Base-by-base conservation (phyloP, 305 asterid genomes). In the Fraxinus dipetala region DNA sequence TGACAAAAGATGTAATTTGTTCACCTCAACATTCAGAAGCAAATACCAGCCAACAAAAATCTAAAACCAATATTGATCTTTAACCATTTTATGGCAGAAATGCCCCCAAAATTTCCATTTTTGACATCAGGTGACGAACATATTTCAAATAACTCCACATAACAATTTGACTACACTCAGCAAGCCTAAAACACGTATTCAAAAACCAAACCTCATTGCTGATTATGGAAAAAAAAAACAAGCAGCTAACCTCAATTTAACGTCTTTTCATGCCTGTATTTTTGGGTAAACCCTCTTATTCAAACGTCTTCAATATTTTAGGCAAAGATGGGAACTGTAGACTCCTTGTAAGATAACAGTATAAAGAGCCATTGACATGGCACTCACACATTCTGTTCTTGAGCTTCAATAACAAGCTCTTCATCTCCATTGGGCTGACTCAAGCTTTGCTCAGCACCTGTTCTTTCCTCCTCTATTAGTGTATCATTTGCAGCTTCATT, bases 111-210 rank as follows among this genome's bases (percentile, higher is more conserved):
- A 79, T 54, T 81, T 86, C 70, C 83, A 82, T 81, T 78, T 28
- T 24, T 31, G 76, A 82, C 77, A 59, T 85, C 80, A 75, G 83
- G 87, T 65, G 59, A 77, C 82, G 72, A 76, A 79, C 81, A 84
- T 75, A 84, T 87, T 69, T 45, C 45, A 85, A 80, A 88, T 80
- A 84, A 81, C 75, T 77, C 72, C 87, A 79, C 75, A 77, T 70
- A 82, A 81, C 82, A 87, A 81, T 78, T 83, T 84, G 84, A 85
- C 88, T 85, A 86, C 83, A 77, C 81, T 78, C 83, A 78, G 85
- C 89, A 89, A 86, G 80, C 88, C 72, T 83, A 69, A 89, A 85
- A 88, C 48, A 75, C 83, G 86, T 83, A 85, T 80, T 76, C 83
- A 81, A 85, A 82, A 81, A 85, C 87, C 89, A 74, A 85, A 81